Base-by-base conservation (phyloP, 352 stramenopile genomes). In the Phytophthora rubi region DNA sequence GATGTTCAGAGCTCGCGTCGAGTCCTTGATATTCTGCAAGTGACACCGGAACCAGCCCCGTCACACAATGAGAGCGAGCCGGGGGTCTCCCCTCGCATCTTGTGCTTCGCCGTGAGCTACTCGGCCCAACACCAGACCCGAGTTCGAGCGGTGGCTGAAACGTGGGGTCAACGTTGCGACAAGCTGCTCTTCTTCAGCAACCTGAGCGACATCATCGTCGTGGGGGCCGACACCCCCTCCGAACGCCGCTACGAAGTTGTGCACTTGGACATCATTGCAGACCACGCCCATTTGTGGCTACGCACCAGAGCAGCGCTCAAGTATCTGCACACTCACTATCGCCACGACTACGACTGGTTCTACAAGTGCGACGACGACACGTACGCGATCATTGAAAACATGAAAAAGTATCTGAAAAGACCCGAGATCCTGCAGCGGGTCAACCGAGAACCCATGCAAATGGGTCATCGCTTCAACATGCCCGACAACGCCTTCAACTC, bases 181-280 rank as follows among this genome's bases (percentile, higher is more conserved):
- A 78, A 88, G 51, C 76, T 94, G 12, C 32, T 94, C 6, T 94
- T 94, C 67, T 92, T 94, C 74, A 94, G 86, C 66, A 94, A 94
- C 66, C 79, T 76, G 51, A 89, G 71, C 23, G 81, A 82, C 57
- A 72, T 70, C 9, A 77, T 90, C 48, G 66, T 80, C 6, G 69
- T 88, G 3, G 82, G 68, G 2, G 62, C 59, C 18, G 65, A 68
- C 37, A 80, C 70, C 1, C 13, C 53, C 0, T 26, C 30, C 5
- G 74, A 82, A 47, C 59, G 59, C 1, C 39, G 56, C 26, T 90
- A 77, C 49, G 80, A 91, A 18, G 76, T 93, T 12, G 76, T 92
- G 51, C 66, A 76, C 28, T 69, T 93, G 6, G 77, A 93, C 49
- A 80, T 90, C 21, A 70, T 80, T 23, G 81, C 84, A 2, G 85